Evolutionary conservation across 225 moss, liverwort and hornwort genomes (phyloP), one percentile per base, ranked within the genome.

Genomic region (Asterella californica): DNA sequence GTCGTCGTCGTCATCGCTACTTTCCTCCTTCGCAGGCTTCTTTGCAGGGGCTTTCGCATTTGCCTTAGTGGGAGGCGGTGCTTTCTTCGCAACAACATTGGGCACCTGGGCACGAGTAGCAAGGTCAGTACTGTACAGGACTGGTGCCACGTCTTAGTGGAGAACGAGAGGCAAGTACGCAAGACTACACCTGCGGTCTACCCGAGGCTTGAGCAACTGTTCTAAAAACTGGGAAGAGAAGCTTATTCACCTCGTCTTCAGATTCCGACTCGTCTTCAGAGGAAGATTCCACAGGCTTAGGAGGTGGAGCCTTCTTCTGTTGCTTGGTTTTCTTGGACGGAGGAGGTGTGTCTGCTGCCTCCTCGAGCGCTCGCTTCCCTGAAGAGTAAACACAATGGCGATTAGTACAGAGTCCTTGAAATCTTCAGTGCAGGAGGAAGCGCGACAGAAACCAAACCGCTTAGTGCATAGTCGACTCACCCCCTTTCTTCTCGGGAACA

Each of bases 241-340:
- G 24, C 0, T 17, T 46, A 19, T 38, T 46, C 38, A 76, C 76
- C 76, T 87, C 87, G 33, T 78, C 80, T 54, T 86, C 83, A 2
- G 75, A 76, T 8, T 82, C 82, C 4, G 80, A 82, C 45, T 72
- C 66, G 18, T 83, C 87, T 42, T 84, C 84, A 10, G 80, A 80
- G 0, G 83, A 79, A 12, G 72, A 73, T 48, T 82, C 83, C 30
- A 57, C 75, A 38, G 66, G 50, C 11, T 42, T 70, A 0, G 83
- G 81, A 19, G 71, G 71, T 27, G 72, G 72, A 24, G 72, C 18
- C 82, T 82, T 84, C 78, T 84, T 87, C 29, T 74, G 82, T 11
- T 87, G 84, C 80, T 87, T 87, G 8, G 42, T 70, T 42, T 84
- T 87, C 81, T 87, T 87, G 8, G 84, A 36, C 25, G 87, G 87